Base-by-base conservation (phyloP, 1,139 yeast species). In the Candida albicans region DNA sequence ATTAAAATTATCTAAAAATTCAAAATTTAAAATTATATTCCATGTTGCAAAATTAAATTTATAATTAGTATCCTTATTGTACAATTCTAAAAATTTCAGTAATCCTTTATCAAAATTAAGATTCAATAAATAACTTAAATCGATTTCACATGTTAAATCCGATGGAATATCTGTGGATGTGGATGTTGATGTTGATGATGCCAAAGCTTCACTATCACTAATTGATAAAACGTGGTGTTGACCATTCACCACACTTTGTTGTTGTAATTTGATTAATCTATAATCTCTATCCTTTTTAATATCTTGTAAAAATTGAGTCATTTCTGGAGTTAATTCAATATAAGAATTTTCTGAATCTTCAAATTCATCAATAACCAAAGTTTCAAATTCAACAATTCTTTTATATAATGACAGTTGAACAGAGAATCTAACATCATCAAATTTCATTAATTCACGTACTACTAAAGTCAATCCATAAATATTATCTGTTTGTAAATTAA, bases 261-360 rank as follows among this genome's bases (percentile, higher is more conserved):
- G 5, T 18, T 18, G 32, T 7, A 29, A 29, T 29, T 29, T 6
- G 3, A 4, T 3, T 8, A 37, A 8, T 25, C 40, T 31, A 22
- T 28, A 2, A 13, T 32, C 35, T 8, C 27, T 25, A 26, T 37
- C 40, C 9, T 8, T 22, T 24, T 61, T 59, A 6, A 53, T 28
- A 34, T 68, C 59, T 5, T 61, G 62, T 4, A 50, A 40, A 49
- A 64, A 70, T 3, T 51, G 52, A 6, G 40, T 36, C 34, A 77
- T 57, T 13, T 74, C 75, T 2, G 61, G 59, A 12, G 67, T 65
- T 44, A 75, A 60, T 33, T 66, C 70, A 34, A 73, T 55, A 52
- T 77, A 77, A 48, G 72, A 73, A 41, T 73, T 67, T 39, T 77
- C 82, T 26, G 79, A 61, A 50, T 79, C 81, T 53, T 77, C 77